A percentile compares a stretch with the other conserved stretches of the same genome.
Evolutionary conservation across 768 basidiomycete species (phyloP).

Genomic region (Mycena rosella): DNA sequence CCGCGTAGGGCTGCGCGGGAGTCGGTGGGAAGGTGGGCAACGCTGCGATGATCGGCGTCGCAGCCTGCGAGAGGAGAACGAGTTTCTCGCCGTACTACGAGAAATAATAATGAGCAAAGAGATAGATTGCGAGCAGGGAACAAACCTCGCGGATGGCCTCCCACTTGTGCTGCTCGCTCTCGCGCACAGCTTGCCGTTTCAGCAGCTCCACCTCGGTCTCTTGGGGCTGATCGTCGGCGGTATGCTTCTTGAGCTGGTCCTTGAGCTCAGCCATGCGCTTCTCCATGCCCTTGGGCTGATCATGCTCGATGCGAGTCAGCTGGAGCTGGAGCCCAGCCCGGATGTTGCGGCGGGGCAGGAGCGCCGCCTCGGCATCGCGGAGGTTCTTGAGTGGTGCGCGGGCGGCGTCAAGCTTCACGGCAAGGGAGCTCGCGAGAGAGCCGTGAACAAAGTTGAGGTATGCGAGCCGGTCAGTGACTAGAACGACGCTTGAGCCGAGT

Average conservation of each 20-base stretch:
- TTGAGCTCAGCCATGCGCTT: constrained; percentile 78
- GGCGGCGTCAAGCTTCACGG: constrained; percentile 72
- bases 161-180: constrained; percentile 86
- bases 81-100: constrained; percentile 86
- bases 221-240: constrained; percentile 70
- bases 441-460: constrained; percentile 82
- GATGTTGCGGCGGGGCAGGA: constrained; percentile 72
- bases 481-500: neutral
- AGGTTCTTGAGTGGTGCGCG: constrained; percentile 78
- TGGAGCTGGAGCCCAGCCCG: constrained; percentile 71
- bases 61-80: constrained; percentile 78
- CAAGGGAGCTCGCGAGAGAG: constrained; percentile 71
- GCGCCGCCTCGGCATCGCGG: constrained; percentile 71
- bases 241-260: constrained; percentile 74
- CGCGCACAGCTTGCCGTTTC: constrained; percentile 80
- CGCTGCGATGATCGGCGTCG: constrained; percentile 68
- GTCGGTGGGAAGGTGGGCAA: constrained; percentile 80
- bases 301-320: constrained; percentile 75
- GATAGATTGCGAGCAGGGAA: neutral
- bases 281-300: constrained; percentile 73
- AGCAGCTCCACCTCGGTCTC: constrained; percentile 80
- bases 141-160: constrained; percentile 83
- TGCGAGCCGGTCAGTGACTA: constrained; percentile 85
- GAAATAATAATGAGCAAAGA: constrained; percentile 3
- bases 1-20: constrained; percentile 66